A percentile compares a stretch with the other conserved stretches of the same genome.
phyloP scores from a whole-genome alignment of 2,329 filamentous ascomycete species.

The Chalara sp. region DNA sequence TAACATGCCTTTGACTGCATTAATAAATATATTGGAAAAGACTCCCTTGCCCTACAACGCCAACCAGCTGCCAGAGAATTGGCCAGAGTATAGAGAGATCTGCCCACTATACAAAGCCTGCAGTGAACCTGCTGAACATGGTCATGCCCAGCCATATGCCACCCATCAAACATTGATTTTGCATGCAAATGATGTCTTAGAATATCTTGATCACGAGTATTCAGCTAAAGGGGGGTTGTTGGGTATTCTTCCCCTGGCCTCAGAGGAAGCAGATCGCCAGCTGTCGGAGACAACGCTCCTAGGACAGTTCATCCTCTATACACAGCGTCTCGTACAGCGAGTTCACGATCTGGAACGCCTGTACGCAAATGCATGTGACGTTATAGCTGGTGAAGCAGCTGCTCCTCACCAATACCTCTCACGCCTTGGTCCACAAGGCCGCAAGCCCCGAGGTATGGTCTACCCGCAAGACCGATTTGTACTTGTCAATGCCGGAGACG shows the following conservation, averaged over 20 bases:
- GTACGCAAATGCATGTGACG: conserved; percentile 44
- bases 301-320: conserved; percentile 50
- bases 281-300: conserved; percentile 45
- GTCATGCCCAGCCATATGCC: conserved; percentile 18
- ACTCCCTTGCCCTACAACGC: too few species aligned
- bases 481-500: conserved; percentile 47
- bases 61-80: too few species aligned
- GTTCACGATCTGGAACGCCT: conserved; percentile 51
- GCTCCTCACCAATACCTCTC: conserved; percentile 47
- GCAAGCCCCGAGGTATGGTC: conserved; percentile 40
- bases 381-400: conserved; percentile 41
- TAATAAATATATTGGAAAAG: conserved; percentile 13
- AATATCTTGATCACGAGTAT: conserved; percentile 54
- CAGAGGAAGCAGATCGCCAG: conserved; percentile 30
- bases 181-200: conserved; percentile 54
- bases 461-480: conserved; percentile 47
- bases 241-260: conserved; percentile 42
- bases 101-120: too few species aligned
- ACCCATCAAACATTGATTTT: conserved; percentile 35
- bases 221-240: conserved; percentile 48
- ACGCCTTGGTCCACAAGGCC: conserved; percentile 43
- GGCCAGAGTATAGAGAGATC: too few species aligned
- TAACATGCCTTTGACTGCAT: conserved; percentile 17
- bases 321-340: conserved; percentile 45
- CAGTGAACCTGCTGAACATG: background rate